Conservation (phyloP, 2,329 filamentous ascomycete genomes). For the Apiospora marii region DNA sequence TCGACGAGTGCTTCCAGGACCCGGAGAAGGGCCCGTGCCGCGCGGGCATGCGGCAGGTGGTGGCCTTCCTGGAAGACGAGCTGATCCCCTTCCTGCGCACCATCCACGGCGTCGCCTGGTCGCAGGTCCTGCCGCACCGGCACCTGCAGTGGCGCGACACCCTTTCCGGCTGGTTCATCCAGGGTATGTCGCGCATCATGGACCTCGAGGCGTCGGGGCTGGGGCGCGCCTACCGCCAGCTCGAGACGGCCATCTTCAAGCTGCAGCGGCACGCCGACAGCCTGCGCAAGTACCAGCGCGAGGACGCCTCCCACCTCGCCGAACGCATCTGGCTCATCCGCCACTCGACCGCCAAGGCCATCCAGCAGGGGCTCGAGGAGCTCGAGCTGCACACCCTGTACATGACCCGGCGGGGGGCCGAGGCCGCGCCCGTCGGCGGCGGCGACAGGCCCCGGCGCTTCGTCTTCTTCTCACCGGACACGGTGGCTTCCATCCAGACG, state of each 20-base stretch:
- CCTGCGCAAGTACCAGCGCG: background rate
- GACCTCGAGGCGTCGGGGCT: background rate
- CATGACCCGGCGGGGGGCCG: background rate
- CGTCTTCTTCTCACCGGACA: background rate
- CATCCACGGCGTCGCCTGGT: background rate
- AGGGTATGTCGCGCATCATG: background rate
- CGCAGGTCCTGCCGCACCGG: background rate
- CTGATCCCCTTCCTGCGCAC: slow-evolving; percentile 12
- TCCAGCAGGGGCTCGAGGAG: background rate
- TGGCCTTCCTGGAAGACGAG: background rate
- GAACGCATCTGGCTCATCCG: background rate
- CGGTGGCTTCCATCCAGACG: background rate
- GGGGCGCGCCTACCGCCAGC: background rate
- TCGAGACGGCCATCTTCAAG: background rate
- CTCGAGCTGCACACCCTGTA: background rate
- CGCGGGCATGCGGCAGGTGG: background rate
- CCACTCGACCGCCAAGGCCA: background rate
- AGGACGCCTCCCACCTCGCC: background rate
- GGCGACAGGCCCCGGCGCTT: background rate
- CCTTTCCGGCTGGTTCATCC: background rate
- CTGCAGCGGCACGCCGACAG: background rate
- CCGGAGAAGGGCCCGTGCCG: background rate
- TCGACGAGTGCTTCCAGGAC: background rate
- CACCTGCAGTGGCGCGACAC: background rate
- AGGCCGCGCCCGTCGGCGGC: no score